Evolutionary conservation across 208 protist genomes (phyloP).

Genomic region (Acanthamoeba polyphaga): DNA sequence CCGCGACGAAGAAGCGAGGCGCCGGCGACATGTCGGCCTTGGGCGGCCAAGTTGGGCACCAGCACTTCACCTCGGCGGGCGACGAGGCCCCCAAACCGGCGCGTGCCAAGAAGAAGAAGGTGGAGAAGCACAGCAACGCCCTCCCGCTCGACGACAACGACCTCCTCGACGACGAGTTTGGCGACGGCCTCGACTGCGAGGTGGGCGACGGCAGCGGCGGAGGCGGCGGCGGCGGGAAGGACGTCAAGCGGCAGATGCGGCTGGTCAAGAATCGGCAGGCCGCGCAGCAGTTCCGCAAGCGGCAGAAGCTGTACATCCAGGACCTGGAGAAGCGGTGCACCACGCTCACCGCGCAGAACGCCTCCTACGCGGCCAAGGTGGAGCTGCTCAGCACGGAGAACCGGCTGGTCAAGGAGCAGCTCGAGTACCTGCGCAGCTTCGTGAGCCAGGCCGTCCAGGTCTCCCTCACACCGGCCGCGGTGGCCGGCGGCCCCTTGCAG

Average conservation of each 20-base stretch:
- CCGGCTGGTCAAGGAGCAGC: constrained; percentile 59
- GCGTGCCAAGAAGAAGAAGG: constrained; percentile 25
- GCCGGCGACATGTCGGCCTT: not conserved
- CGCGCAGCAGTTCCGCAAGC: constrained; percentile 60
- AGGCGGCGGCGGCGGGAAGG: no score
- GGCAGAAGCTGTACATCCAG: constrained; percentile 67
- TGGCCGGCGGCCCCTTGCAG: no score
- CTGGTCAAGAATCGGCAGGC: constrained; percentile 63
- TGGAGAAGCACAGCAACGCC: not conserved
- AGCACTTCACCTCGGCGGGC: not conserved
- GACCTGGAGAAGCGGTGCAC: constrained; percentile 2
- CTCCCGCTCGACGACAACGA: not conserved
- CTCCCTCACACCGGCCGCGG: not conserved
- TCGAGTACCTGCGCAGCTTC: constrained; percentile 68
- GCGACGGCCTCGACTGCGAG: not conserved
- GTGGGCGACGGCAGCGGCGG: not conserved
- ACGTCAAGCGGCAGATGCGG: not conserved
- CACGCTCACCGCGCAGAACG: not conserved
- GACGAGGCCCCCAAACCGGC: constrained; percentile 18
- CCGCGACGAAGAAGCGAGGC: not conserved
- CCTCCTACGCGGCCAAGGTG: not conserved
- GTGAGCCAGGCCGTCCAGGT: constrained; percentile 25
- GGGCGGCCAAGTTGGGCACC: not conserved
- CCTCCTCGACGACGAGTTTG: not conserved
- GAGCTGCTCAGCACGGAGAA: constrained; percentile 43